These are phyloP conservation scores for Acacia crassicarpa DNA, from an alignment of 306 rosid genomes.

Conservation along the genomic window DNA sequence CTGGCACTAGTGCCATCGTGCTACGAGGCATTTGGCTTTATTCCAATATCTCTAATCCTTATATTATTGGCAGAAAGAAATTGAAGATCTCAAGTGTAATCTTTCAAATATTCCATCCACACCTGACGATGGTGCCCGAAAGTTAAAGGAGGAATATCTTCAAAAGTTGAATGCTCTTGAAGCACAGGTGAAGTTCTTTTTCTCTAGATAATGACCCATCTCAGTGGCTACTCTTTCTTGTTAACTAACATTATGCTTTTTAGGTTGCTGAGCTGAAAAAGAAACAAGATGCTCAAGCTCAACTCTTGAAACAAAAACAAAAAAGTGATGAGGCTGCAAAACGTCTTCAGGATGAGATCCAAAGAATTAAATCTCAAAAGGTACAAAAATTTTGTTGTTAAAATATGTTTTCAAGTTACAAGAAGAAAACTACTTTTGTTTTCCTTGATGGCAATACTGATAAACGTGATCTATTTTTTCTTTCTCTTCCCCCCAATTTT, in stretches of 20 bases:
- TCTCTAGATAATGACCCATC: constrained; percentile 7
- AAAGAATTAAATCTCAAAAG: constrained; percentile 89
- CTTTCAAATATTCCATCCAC: constrained; percentile 71
- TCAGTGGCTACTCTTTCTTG: constrained; percentile 14
- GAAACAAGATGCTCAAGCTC: constrained; percentile 95
- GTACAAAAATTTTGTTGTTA: constrained; percentile 30
- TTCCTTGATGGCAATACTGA: neutral
- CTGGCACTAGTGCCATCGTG: no score
- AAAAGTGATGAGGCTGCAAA: constrained; percentile 88
- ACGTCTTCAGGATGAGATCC: constrained; percentile 89
- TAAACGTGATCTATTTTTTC: neutral
- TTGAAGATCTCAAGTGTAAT: constrained; percentile 67
- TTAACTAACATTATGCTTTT: constrained; percentile 40
- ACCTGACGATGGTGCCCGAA: constrained; percentile 84
- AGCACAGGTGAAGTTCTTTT: constrained; percentile 61
- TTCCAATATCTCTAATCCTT: constrained; percentile 9
- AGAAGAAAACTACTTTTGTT: neutral
- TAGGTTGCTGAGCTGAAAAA: constrained; percentile 85
- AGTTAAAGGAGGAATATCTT: constrained; percentile 82
- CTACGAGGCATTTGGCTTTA: no score
- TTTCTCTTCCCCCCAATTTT: constrained; percentile 10
- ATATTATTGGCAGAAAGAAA: constrained; percentile 68
- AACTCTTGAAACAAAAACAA: constrained; percentile 76
- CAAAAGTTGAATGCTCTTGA: constrained; percentile 88
- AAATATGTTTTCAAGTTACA: constrained; percentile 9